Percentiles rank a stretch among this genome's conserved stretches.
phyloP scores from a whole-genome alignment of 225 moss, liverwort and hornwort genomes.

The Lunularia cruciata region DNA sequence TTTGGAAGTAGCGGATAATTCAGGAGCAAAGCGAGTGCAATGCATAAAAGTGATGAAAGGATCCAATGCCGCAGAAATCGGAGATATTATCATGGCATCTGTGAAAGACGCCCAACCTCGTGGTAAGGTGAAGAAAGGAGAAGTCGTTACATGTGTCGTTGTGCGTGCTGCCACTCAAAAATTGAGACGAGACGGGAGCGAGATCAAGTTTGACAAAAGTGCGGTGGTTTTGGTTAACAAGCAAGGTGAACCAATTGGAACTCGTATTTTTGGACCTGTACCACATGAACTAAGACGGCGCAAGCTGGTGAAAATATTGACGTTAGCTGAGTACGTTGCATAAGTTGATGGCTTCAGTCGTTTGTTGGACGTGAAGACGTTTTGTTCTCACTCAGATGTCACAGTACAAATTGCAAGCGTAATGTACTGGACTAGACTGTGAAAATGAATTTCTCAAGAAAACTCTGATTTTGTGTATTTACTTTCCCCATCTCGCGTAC shows the following conservation, averaged over 20 bases:
- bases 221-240: constrained; percentile 88
- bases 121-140: constrained; percentile 94
- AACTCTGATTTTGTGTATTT: too few species aligned
- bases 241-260: constrained; percentile 90
- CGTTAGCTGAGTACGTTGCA: constrained; percentile 68
- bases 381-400: too few species aligned
- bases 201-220: constrained; percentile 85
- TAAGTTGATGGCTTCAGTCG: too few species aligned
- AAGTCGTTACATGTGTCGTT: constrained; percentile 88
- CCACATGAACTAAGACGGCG: constrained; percentile 82
- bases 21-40: constrained; percentile 74
- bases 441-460: too few species aligned
- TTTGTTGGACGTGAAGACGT: too few species aligned
- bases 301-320: constrained; percentile 86
- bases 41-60: constrained; percentile 90
- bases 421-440: too few species aligned
- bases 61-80: constrained; percentile 80
- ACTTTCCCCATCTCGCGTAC: too few species aligned
- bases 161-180: constrained; percentile 81
- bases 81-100: constrained; percentile 89
- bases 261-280: constrained; percentile 87
- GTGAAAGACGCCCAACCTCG: constrained; percentile 92
- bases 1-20: constrained; percentile 87
- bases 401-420: too few species aligned
- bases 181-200: constrained; percentile 82